Percentiles rank a stretch among this genome's conserved stretches.
Evolutionary conservation across 176 grass and related monocot genomes (phyloP).

Genomic region (Oryza meridionalis): DNA sequence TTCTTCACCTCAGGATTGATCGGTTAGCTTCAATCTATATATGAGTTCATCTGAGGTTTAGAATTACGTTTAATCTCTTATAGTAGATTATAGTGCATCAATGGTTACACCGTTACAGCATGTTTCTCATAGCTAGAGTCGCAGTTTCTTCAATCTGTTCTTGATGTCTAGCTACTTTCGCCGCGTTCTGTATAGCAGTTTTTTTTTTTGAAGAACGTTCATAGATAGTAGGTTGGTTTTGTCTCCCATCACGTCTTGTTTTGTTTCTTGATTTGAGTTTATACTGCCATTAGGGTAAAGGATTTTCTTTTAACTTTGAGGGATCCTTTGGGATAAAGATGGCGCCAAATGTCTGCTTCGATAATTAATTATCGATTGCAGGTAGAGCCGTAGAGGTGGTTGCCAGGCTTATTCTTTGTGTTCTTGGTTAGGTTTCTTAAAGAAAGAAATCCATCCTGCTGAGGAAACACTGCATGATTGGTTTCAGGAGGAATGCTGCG

Average conservation of each 20-base stretch:
- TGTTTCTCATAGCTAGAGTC: not conserved
- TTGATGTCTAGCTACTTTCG: not conserved
- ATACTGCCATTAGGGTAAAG: constrained; percentile 24
- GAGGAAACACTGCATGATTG: constrained; percentile 26
- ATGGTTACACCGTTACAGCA: not conserved
- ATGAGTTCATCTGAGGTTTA: not conserved
- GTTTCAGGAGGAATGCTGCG: not conserved
- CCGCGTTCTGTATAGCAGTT: not conserved
- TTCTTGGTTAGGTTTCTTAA: constrained; percentile 42
- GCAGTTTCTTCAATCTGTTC: not conserved
- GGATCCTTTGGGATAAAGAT: constrained; percentile 43
- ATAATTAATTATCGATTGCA: constrained; percentile 33
- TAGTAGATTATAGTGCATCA: not conserved
- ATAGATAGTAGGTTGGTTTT: not conserved
- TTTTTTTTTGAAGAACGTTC: not conserved
- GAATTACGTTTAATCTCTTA: not conserved
- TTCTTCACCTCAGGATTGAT: not conserved
- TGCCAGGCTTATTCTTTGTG: constrained; percentile 55
- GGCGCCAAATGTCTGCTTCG: constrained; percentile 22
- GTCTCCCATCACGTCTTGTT: not conserved
- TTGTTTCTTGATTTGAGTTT: constrained; percentile 5
- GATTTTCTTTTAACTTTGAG: constrained; percentile 7
- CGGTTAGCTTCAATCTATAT: not conserved
- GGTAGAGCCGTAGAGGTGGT: constrained; percentile 39
- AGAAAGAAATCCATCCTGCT: not conserved